These are phyloP conservation scores for Barbarea vulgaris DNA, from an alignment of 345 rosid species.

Conservation along the genomic window DNA sequence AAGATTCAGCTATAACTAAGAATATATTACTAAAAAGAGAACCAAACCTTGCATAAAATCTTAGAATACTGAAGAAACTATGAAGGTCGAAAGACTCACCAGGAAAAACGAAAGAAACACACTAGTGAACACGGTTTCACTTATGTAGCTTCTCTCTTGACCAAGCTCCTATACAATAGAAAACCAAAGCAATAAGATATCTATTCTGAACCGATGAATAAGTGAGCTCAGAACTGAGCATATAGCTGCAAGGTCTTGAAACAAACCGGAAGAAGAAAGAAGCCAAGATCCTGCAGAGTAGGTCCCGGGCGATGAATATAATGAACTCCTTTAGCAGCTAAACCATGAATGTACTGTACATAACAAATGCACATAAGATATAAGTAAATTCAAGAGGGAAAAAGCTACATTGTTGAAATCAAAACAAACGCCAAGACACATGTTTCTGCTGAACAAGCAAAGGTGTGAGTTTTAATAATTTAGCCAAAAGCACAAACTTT, in stretches of 20 bases:
- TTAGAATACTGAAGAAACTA: background rate
- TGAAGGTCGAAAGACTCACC: conserved; percentile 54
- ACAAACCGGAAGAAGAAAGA: conserved; percentile 86
- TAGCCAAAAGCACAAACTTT: conserved; percentile 36
- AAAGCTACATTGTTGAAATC: conserved; percentile 7
- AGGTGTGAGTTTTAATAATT: background rate
- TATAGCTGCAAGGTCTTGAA: conserved; percentile 2
- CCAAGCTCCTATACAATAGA: conserved; percentile 76
- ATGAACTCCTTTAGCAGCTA: conserved; percentile 96
- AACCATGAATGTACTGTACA: conserved; percentile 52
- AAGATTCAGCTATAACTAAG: background rate
- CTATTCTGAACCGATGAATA: background rate
- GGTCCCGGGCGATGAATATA: conserved; percentile 92
- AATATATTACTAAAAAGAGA: background rate
- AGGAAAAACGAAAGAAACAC: conserved; percentile 69
- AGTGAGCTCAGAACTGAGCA: background rate
- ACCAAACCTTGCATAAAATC: background rate
- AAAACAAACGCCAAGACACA: conserved; percentile 6
- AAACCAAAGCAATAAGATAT: conserved; percentile 26
- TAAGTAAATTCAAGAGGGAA: background rate
- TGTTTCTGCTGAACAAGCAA: background rate
- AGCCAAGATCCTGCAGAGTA: conserved; percentile 82
- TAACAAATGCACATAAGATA: background rate
- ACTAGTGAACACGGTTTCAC: conserved; percentile 75
- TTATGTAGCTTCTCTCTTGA: conserved; percentile 86